Base-by-base conservation (phyloP, 2,329 filamentous ascomycete species). In the Penicillium olsonii region DNA sequence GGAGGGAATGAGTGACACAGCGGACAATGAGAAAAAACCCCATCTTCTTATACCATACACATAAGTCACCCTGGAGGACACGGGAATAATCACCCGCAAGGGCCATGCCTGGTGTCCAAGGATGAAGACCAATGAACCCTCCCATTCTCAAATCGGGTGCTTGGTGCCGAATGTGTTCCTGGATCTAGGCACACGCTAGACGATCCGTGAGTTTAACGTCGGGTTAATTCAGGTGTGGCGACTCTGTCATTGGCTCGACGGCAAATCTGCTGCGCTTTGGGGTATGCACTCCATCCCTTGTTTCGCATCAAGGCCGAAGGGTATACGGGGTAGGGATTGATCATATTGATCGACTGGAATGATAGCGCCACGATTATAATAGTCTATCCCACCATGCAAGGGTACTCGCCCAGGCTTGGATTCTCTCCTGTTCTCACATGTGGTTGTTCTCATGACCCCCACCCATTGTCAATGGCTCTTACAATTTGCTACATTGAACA, bases 281-380 rank as follows among this genome's bases (percentile, higher is more conserved):
- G 51, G 52, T 57, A 59, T 57, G 48, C 43, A 37, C 26, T 50
- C 41, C 12, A 45, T 50, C 59, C 59, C 58, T 62, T 58, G 53
- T 57, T 62, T 6, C 31, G 39, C 19, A 26, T 34, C 15, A 35
- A 40, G 20, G 49, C 48, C 34, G 34, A 53, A 45, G 44, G 41
- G 26, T 5, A 22, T 31, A 48, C 31, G 33, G 56, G 54, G 24
- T 24, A 49, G 37, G 37, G 57, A 56, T 55, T 47, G 48, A 51
- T 54, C 48, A 51, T 47, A 48, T 34, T 53, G 48, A 56, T 54
- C 42, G 45, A 12, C 19, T 43, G 35, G 45, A 52, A 53, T 43
- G 47, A 41, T 20, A 43, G 43, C 49, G 50, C 52, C 57, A 57
- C 33, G 26, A 9, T 17, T 20, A 18, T 37, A 47, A 57, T 61